Percentiles rank a stretch among this genome's conserved stretches.
These are phyloP conservation scores for Cryptococcus sp. DNA, from an alignment of 1,284 basidiomycete genomes.

Conservation along the genomic window DNA sequence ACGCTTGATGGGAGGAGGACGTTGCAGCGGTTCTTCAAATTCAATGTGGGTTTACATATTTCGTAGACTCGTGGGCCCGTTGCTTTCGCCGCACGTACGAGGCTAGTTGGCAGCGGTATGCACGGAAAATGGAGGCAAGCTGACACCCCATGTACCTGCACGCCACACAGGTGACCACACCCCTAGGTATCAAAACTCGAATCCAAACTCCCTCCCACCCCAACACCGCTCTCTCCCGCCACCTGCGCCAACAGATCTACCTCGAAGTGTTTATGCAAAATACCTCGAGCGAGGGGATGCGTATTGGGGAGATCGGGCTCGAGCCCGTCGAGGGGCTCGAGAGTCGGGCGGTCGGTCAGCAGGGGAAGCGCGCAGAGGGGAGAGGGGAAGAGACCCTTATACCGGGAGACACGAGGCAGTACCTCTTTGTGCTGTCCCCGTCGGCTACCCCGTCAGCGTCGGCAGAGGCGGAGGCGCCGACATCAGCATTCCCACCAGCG, in stretches of 20 bases:
- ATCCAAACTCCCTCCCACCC: conserved; percentile 71
- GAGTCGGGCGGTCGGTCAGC: conserved; percentile 44
- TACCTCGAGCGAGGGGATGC: conserved; percentile 67
- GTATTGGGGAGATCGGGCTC: conserved; percentile 69
- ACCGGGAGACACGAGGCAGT: conserved; percentile 75
- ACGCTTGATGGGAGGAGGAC: conserved; percentile 63
- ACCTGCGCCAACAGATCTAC: conserved; percentile 72
- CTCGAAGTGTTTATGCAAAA: conserved; percentile 87
- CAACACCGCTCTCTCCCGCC: conserved; percentile 60
- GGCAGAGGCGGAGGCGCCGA: background rate
- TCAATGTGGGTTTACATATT: conserved; percentile 60
- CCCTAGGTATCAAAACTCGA: conserved; percentile 83
- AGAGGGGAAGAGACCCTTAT: conserved; percentile 59
- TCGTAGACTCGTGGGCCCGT: conserved; percentile 2
- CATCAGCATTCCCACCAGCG: conserved; percentile 54
- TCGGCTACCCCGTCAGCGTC: conserved; percentile 25
- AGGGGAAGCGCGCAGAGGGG: background rate
- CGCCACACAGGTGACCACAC: conserved; percentile 77
- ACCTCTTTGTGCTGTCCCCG: conserved; percentile 72
- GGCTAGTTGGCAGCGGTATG: background rate
- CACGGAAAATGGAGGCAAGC: background rate
- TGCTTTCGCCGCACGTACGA: too few relatives aligned
- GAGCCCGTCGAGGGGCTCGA: conserved; percentile 69
- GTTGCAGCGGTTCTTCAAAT: conserved; percentile 85
- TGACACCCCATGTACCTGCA: conserved; percentile 11